A percentile compares a stretch with the other conserved stretches of the same genome.
These are phyloP conservation scores for Stipa capillata DNA, from an alignment of 176 grass and related monocot species.

Conservation along the genomic window DNA sequence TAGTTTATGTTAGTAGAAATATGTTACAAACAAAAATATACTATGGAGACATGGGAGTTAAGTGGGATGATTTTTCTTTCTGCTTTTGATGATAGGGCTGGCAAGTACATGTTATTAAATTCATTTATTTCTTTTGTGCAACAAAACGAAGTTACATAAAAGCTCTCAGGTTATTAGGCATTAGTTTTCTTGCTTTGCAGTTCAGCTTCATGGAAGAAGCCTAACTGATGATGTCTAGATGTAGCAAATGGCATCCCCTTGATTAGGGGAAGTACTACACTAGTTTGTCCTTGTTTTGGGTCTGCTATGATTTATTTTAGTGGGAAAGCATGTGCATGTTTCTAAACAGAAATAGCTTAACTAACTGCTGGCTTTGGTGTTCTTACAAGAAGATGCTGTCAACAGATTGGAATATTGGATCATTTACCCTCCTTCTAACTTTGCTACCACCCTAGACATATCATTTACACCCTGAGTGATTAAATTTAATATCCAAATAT, in stretches of 20 bases:
- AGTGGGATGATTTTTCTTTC: neutral
- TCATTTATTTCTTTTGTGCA: neutral
- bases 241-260: neutral
- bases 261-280: neutral
- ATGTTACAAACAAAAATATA: neutral
- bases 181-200: neutral
- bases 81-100: neutral
- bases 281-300: neutral
- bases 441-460: neutral
- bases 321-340: neutral
- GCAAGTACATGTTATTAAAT: neutral
- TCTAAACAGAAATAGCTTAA: neutral
- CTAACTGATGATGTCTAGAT: neutral
- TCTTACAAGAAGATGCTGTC: neutral
- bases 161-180: neutral
- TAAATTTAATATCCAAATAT: neutral
- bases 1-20: neutral
- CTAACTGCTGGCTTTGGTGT: neutral
- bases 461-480: neutral
- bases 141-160: neutral
- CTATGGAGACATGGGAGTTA: neutral
- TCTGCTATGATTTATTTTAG: neutral
- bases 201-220: neutral
- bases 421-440: neutral
- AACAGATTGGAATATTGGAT: neutral